Evolutionary conservation across 345 rosid genomes (phyloP), one percentile per base, ranked within the genome.

Genomic region (Salix caprea): DNA sequence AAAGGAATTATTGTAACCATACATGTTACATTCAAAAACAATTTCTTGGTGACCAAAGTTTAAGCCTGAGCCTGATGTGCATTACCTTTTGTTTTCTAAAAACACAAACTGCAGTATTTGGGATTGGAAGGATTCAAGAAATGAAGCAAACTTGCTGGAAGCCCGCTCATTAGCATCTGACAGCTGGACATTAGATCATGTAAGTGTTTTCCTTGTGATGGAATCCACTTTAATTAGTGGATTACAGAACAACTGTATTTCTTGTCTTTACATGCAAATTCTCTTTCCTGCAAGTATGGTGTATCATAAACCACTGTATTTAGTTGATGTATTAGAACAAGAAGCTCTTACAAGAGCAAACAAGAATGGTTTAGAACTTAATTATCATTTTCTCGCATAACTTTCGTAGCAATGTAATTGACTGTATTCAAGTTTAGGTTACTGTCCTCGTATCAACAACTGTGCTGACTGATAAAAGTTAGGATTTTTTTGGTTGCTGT

Each of bases 161-260:
- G 94, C 97, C 82, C 94, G 98, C 23, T 76, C 90, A 23, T 88
- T 88, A 34, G 96, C 99, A 54, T 92, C 99, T 42, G 86, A 88
- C 39, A 77, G 86, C 69, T 93, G 98, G 98, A 65, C 85, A 50
- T 75, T 82, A 68, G 96, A 91, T 78, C 88, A 88, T 71, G 99
- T 93, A 80, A 78, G 84, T 39, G 19, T 26, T 26, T 61, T 32
- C 76, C 72, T 54, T 16, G 14, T 39, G 66, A 46, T 21, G 32
- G 48, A 8, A 10, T 2, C 24, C 30, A 46, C 34, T 4, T 9
- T 24, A 40, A 11, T 30, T 18, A 10, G 30, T 54, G 39, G 24
- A 54, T 30, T 26, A 12, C 30, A 12, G 14, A 71, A 2, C 39
- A 36, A 37, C 26, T 34, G 21, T 56, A 54, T 71, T 71, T 54